phyloP scores from a whole-genome alignment of 1,284 basidiomycete species.

The Ustilago vetiveriae region DNA sequence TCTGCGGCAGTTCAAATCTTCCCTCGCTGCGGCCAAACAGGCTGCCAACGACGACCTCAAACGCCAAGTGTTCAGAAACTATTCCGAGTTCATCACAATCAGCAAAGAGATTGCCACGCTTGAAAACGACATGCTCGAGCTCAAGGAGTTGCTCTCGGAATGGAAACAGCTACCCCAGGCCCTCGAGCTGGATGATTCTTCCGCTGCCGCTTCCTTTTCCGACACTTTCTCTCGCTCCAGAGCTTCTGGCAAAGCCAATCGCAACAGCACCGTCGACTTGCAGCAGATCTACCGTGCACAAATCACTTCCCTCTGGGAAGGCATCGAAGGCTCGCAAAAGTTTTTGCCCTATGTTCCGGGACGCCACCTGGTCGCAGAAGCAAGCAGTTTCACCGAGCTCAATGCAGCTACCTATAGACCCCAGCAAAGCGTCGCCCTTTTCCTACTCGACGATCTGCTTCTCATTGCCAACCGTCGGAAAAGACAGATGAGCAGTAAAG shows the following conservation, averaged over 20 bases:
- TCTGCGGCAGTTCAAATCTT: constrained; percentile 43
- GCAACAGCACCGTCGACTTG: constrained; percentile 73
- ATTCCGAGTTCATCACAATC: constrained; percentile 93
- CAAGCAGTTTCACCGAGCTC: constrained; percentile 82
- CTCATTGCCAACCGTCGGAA: constrained; percentile 77
- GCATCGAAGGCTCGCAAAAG: constrained; percentile 95
- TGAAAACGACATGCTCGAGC: constrained; percentile 96
- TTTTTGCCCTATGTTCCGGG: constrained; percentile 89
- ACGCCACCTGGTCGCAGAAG: constrained; percentile 87
- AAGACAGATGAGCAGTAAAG: constrained; percentile 69
- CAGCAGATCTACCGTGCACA: constrained; percentile 92
- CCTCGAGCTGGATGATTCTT: constrained; percentile 56
- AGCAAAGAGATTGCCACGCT: constrained; percentile 96
- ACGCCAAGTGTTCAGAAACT: constrained; percentile 70
- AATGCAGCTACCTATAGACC: constrained; percentile 96
- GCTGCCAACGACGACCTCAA: constrained; percentile 59
- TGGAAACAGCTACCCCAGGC: constrained; percentile 73
- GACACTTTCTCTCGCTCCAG: constrained; percentile 18
- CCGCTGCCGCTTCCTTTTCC: constrained; percentile 11
- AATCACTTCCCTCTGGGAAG: constrained; percentile 87
- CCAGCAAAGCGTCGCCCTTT: constrained; percentile 84
- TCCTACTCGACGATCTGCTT: constrained; percentile 89
- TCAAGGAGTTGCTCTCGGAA: constrained; percentile 91
- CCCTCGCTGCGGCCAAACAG: constrained; percentile 42
- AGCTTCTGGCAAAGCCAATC: constrained; percentile 15